These are phyloP conservation scores for Paecilomyces sp. DNA, from an alignment of 2,329 filamentous ascomycete species.

Conservation along the genomic window DNA sequence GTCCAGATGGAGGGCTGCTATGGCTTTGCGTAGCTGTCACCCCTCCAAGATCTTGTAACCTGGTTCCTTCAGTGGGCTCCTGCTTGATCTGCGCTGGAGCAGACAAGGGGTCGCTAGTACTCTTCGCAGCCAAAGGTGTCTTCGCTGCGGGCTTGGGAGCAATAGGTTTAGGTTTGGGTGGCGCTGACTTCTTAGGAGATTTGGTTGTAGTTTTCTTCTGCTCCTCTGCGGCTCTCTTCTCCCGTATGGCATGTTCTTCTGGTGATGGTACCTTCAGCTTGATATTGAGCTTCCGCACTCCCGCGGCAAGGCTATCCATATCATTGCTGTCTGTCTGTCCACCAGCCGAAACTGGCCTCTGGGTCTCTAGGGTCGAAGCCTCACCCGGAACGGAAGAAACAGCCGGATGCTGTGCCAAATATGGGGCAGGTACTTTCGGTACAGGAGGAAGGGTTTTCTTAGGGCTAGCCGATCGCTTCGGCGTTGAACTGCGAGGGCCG, in stretches of 20 bases:
- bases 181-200: conserved; percentile 24
- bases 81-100: not conserved
- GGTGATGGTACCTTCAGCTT: conserved; percentile 52
- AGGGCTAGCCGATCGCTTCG: conserved; percentile 27
- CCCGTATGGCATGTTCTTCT: conserved; percentile 50
- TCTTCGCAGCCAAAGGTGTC: conserved; percentile 5
- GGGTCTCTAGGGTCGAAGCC: not conserved
- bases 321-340: conserved; percentile 24
- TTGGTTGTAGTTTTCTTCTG: conserved; percentile 28
- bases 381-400: conserved; percentile 9
- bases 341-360: conserved; percentile 5
- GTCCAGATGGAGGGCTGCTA: not conserved
- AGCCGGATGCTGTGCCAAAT: conserved; percentile 17
- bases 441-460: conserved; percentile 32
- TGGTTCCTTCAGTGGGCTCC: not conserved
- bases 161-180: conserved; percentile 13
- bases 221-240: conserved; percentile 38
- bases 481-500: conserved; percentile 35
- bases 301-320: conserved; percentile 45
- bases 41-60: not conserved
- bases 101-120: not conserved
- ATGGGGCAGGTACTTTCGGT: conserved; percentile 33
- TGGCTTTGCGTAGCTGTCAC: not conserved
- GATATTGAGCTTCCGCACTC: conserved; percentile 47
- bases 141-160: conserved; percentile 6